phyloP scores from a whole-genome alignment of 768 basidiomycete species.

The Brasilioporus rufonigricans region DNA sequence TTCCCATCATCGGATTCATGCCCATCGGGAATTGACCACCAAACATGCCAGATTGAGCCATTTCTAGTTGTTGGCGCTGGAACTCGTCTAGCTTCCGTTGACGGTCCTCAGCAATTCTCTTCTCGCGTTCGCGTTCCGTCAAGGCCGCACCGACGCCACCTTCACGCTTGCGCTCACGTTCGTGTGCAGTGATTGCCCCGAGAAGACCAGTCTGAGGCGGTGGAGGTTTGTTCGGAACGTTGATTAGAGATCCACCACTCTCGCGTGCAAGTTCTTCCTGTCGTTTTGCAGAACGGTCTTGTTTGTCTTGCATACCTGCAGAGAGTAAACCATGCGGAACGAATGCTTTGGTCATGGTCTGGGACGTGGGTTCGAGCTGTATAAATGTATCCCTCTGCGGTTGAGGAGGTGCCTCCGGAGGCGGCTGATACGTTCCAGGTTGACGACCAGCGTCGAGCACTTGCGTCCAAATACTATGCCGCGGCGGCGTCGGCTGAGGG shows the following conservation, averaged over 20 bases:
- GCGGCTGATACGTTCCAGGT: conserved; percentile 38
- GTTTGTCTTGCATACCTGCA: conserved; percentile 92
- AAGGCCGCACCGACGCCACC: conserved; percentile 93
- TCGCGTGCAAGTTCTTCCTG: conserved; percentile 94
- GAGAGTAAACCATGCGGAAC: conserved; percentile 93
- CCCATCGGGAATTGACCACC: conserved; percentile 42
- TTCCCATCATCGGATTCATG: conserved; percentile 73
- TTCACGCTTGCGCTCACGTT: conserved; percentile 90
- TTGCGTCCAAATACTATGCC: conserved; percentile 85
- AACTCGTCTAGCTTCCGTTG: conserved; percentile 91
- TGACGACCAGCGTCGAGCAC: conserved; percentile 71
- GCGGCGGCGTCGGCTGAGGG: conserved; percentile 45
- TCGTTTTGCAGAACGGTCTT: conserved; percentile 92
- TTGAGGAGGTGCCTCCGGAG: conserved; percentile 34
- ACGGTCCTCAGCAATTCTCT: conserved; percentile 86
- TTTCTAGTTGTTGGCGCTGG: conserved; percentile 86
- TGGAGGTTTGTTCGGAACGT: conserved; percentile 93
- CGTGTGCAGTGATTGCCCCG: conserved; percentile 94
- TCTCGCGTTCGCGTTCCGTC: conserved; percentile 94
- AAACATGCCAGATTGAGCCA: conserved; percentile 82
- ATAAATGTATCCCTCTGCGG: conserved; percentile 57
- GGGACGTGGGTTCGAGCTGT: conserved; percentile 67
- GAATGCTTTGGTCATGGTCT: conserved; percentile 89
- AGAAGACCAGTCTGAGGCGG: conserved; percentile 94
- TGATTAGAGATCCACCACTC: conserved; percentile 87